Percentiles rank a stretch among this genome's conserved stretches.
Conservation (phyloP, 257 asterid genomes). For the Fraxinus anomala region DNA sequence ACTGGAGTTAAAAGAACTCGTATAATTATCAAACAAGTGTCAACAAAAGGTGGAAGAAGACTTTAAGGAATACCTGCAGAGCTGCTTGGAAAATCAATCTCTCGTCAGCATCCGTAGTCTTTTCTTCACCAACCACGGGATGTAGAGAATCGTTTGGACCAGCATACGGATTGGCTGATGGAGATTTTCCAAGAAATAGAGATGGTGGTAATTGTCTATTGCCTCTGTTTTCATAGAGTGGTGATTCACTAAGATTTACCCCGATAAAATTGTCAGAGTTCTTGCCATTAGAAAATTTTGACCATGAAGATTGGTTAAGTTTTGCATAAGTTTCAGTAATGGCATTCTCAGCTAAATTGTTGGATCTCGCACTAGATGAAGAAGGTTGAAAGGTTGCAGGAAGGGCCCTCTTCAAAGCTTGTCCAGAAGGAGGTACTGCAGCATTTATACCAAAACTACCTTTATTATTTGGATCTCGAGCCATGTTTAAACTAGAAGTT, state of each 20-base stretch:
- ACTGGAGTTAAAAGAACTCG: conserved; percentile 8
- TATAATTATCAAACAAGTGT: not conserved
- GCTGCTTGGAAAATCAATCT: conserved; percentile 89
- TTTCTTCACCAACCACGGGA: conserved; percentile 68
- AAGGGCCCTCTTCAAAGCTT: conserved; percentile 48
- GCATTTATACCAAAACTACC: conserved; percentile 35
- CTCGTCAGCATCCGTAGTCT: conserved; percentile 77
- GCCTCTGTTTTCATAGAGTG: conserved; percentile 49
- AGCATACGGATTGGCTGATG: conserved; percentile 42
- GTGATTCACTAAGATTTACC: conserved; percentile 37
- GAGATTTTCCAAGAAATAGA: conserved; percentile 45
- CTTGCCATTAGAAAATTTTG: conserved; percentile 45
- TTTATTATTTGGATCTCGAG: conserved; percentile 25
- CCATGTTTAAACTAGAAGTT: conserved; percentile 44
- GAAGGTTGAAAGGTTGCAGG: conserved; percentile 51
- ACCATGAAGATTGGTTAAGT: conserved; percentile 41
- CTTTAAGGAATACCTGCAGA: conserved; percentile 67
- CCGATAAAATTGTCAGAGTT: conserved; percentile 34
- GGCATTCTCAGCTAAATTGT: conserved; percentile 47
- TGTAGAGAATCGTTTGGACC: conserved; percentile 51
- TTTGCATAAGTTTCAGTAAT: conserved; percentile 48
- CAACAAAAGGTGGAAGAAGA: conserved; percentile 15
- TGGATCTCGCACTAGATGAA: conserved; percentile 35
- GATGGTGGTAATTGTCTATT: conserved; percentile 64
- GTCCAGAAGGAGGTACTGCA: conserved; percentile 35